phyloP scores from a whole-genome alignment of 2,329 filamentous ascomycete genomes.

The Xylariaceae sp. region DNA sequence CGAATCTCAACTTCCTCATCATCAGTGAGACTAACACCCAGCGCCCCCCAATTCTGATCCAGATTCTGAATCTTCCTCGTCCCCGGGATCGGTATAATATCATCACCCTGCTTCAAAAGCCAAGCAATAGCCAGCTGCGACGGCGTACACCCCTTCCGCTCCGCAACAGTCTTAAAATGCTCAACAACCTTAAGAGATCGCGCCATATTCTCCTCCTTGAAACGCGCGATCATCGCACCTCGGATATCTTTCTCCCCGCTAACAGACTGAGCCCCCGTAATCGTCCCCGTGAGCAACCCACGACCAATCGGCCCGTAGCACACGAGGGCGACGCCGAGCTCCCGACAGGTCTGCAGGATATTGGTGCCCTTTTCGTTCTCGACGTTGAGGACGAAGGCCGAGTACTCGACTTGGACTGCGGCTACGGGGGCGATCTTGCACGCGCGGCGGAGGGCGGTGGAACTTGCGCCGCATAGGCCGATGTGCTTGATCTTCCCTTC shows the following conservation, averaged over 20 bases:
- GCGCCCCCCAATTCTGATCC: constrained; percentile 33
- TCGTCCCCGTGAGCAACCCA: constrained; percentile 42
- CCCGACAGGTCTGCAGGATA: constrained; percentile 43
- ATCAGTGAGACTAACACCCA: constrained; percentile 22
- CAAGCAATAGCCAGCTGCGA: constrained; percentile 57
- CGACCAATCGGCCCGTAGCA: constrained; percentile 42
- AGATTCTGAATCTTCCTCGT: constrained; percentile 37
- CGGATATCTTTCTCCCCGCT: constrained; percentile 3
- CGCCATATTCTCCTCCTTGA: constrained; percentile 43
- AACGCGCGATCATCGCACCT: constrained; percentile 34
- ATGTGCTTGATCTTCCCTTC: constrained; percentile 54
- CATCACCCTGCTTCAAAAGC: constrained; percentile 47
- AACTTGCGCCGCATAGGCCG: constrained; percentile 48
- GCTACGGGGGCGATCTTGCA: constrained; percentile 46
- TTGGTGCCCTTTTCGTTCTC: constrained; percentile 38
- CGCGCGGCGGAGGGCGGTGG: constrained; percentile 49
- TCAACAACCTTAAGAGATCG: constrained; percentile 27
- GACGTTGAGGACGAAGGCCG: constrained; percentile 47
- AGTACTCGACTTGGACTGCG: constrained; percentile 53
- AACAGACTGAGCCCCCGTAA: constrained; percentile 27
- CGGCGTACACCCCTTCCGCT: constrained; percentile 37
- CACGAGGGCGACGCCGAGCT: constrained; percentile 45
- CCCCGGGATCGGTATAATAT: constrained; percentile 40
- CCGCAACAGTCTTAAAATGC: constrained; percentile 18
- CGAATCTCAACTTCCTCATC: constrained; percentile 21